Evolutionary conservation across 306 rosid species (phyloP).

Genomic region (Spatholobus suberectus): DNA sequence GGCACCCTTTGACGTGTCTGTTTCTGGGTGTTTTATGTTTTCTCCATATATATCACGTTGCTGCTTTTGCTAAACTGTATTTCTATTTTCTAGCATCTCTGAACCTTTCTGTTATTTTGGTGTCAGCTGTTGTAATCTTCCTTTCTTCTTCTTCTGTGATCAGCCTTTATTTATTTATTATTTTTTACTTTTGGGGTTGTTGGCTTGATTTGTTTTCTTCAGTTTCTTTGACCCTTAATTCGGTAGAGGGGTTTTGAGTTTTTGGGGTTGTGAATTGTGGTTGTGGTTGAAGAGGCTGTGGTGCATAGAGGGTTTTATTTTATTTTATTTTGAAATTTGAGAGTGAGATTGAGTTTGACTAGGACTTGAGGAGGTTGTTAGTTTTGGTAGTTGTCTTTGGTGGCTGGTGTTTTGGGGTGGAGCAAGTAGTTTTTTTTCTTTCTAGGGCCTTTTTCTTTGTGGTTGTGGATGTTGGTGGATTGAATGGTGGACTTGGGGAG

Average conservation of each 20-base stretch:
- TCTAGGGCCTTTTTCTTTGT: constrained; percentile 5
- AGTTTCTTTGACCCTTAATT: constrained; percentile 45
- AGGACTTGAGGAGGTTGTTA: neutral
- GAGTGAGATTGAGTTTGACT: constrained; percentile 5
- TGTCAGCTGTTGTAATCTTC: constrained; percentile 34
- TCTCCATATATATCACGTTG: constrained; percentile 42
- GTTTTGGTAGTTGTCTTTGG: constrained; percentile 19
- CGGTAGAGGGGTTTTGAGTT: constrained; percentile 42
- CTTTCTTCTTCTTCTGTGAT: constrained; percentile 14
- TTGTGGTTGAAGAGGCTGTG: constrained; percentile 7
- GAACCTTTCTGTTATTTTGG: constrained; percentile 38
- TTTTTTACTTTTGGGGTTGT: neutral
- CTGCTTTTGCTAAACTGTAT: neutral
- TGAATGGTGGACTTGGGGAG: constrained; percentile 6
- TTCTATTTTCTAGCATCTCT: constrained; percentile 5
- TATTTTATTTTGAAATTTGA: constrained; percentile 3
- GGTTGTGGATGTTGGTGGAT: neutral
- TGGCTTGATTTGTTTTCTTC: constrained; percentile 11
- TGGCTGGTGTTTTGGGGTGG: neutral
- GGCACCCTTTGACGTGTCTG: constrained; percentile 28
- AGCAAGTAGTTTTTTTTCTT: neutral
- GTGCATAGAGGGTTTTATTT: constrained; percentile 23
- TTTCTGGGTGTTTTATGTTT: constrained; percentile 29
- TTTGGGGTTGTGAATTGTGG: constrained; percentile 29
- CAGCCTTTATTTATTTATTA: neutral